Evolutionary conservation across 345 rosid species (phyloP), one percentile per base, ranked within the genome.

Genomic region (Pugionium cornutum): DNA sequence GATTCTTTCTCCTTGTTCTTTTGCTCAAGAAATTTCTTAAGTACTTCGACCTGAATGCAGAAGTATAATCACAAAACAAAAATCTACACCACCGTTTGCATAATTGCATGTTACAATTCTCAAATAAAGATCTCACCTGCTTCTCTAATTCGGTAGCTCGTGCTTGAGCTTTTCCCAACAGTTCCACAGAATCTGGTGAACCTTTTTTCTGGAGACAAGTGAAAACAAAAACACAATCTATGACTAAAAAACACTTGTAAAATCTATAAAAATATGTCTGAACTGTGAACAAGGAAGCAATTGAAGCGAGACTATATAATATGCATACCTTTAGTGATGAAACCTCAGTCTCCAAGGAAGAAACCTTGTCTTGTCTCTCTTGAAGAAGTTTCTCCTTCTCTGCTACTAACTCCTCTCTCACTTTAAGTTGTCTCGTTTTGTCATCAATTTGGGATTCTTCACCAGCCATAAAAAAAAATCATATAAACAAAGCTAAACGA

Each of bases 81-180:
- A 40, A 28, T 8, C 4, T 11, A 28, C 40, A 46, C 8, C 27
- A 3, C 5, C 8, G 0, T 58, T 68, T 49, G 35, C 44, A 18
- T 18, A 18, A 18, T 18, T 18, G 18, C 18, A 18, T 18, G 18
- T 18, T 18, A 18, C 18, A 18, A 36, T 1, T 2, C 40, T 53
- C 25, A 41, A 52, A 36, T 40, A 30, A 67, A 59, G 5, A 35
- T 40, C 40, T 52, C 52, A 89, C 97, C 91, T 85, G 86, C 76
- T 80, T 83, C 81, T 89, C 88, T 74, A 95, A 81, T 59, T 89
- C 95, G 30, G 63, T 82, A 40, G 77, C 91, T 59, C 78, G 79
- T 25, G 88, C 91, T 53, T 88, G 77, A 41, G 92, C 91, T 78
- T 84, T 89, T 40, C 72, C 83, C 60, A 83, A 74, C 82, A 77